A percentile compares a stretch with the other conserved stretches of the same genome.
Conservation (phyloP, 2,329 filamentous ascomycete genomes). For the Dactylella cylindrospora region DNA sequence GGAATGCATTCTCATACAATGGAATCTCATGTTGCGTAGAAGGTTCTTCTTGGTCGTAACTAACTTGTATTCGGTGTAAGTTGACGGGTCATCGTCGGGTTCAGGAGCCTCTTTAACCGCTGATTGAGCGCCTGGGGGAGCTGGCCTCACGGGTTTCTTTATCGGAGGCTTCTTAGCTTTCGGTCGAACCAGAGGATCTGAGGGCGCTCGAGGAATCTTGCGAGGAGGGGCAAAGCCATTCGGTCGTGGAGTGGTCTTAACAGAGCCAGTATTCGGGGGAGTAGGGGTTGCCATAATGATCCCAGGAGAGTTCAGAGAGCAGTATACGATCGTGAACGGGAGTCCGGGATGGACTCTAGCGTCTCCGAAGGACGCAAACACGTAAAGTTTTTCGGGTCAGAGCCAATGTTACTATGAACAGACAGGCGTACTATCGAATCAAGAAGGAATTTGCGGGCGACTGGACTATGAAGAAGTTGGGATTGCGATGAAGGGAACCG, state of each 20-base stretch:
- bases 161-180: slow-evolving; percentile 29
- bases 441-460: no score
- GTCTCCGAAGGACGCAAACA: no score
- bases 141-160: slow-evolving; percentile 30
- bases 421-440: no score
- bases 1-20: slow-evolving; percentile 78
- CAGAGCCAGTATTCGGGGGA: slow-evolving; percentile 16
- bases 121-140: slow-evolving; percentile 7
- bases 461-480: no score
- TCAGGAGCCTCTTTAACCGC: slow-evolving; percentile 13
- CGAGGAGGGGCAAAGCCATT: slow-evolving; percentile 16
- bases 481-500: no score
- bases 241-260: slow-evolving; percentile 18
- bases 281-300: slow-evolving; percentile 36
- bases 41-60: slow-evolving; percentile 80
- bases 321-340: no score
- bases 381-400: no score
- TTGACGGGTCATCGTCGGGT: slow-evolving; percentile 38
- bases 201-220: slow-evolving; percentile 31
- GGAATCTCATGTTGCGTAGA: slow-evolving; percentile 76
- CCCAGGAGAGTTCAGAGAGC: no score
- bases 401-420: no score
- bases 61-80: slow-evolving; percentile 63
- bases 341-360: no score
- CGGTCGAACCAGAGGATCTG: slow-evolving; percentile 37